A percentile compares a stretch with the other conserved stretches of the same genome.
Evolutionary conservation across 768 basidiomycete genomes (phyloP).

Genomic region (Tephrocybe rancida): DNA sequence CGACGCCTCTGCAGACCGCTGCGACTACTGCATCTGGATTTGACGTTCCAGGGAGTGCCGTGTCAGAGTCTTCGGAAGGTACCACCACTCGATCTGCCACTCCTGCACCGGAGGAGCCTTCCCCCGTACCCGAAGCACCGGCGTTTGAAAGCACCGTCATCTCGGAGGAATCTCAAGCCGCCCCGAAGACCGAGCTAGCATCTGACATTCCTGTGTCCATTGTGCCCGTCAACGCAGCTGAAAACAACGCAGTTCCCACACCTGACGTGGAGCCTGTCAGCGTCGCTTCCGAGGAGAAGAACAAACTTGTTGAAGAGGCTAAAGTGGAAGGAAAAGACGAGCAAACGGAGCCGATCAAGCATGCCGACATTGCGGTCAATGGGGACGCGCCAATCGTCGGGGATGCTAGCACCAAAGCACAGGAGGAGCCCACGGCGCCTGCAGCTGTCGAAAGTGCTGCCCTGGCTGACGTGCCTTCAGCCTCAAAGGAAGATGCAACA

Average conservation of each 20-base stretch:
- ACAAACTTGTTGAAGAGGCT: slow-evolving; percentile 1
- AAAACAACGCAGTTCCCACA: slow-evolving; percentile 32
- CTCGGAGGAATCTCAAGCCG: slow-evolving; percentile 9
- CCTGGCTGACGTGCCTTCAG: background rate
- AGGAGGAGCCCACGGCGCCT: background rate
- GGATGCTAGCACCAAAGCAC: slow-evolving; percentile 3
- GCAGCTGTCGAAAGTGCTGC: background rate
- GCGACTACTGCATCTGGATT: slow-evolving; percentile 19
- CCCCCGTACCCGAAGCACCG: background rate
- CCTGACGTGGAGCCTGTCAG: background rate
- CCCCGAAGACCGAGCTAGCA: slow-evolving; percentile 1
- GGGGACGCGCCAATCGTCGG: background rate
- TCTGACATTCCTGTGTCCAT: slow-evolving; percentile 35
- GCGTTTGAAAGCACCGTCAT: background rate
- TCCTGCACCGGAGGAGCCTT: background rate
- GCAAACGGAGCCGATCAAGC: slow-evolving; percentile 5
- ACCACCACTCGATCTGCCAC: slow-evolving; percentile 6
- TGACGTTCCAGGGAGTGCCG: slow-evolving; percentile 16
- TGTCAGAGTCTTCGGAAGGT: too few relatives aligned
- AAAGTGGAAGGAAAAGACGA: background rate
- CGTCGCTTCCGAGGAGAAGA: background rate
- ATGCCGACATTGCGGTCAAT: background rate
- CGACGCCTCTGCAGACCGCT: slow-evolving; percentile 28
- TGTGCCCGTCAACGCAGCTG: slow-evolving; percentile 41
- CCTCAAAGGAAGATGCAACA: background rate